Percentiles rank a stretch among this genome's conserved stretches.
These are phyloP conservation scores for Auriscalpium microsporum DNA, from an alignment of 768 basidiomycete species.

Conservation along the genomic window DNA sequence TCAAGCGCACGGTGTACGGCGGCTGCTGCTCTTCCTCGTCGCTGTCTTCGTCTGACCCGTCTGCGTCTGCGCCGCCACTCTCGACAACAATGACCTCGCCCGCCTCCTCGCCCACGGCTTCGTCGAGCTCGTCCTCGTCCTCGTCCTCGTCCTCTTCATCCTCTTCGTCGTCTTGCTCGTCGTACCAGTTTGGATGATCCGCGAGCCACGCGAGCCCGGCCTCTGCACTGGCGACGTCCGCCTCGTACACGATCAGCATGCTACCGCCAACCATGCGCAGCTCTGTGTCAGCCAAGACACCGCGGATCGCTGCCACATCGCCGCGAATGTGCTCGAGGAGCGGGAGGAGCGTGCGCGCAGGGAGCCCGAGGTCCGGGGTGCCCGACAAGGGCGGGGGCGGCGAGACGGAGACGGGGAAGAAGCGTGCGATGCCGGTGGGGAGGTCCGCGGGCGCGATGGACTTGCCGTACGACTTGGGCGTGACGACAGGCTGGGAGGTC, in stretches of 20 bases:
- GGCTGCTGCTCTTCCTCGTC: not conserved
- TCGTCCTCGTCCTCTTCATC: conserved; percentile 7
- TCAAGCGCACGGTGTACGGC: conserved; percentile 52
- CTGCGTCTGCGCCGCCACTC: conserved; percentile 1
- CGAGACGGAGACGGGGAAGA: conserved; percentile 54
- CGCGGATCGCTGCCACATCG: conserved; percentile 43
- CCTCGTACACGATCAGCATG: conserved; percentile 76
- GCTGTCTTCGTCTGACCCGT: conserved; percentile 7
- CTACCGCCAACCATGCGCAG: conserved; percentile 79
- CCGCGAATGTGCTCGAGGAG: conserved; percentile 48
- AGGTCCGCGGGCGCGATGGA: conserved; percentile 61
- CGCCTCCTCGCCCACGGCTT: not conserved
- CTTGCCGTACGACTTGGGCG: conserved; percentile 73
- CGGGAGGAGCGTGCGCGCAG: conserved; percentile 40
- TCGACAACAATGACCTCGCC: not conserved
- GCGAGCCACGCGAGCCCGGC: conserved; percentile 8
- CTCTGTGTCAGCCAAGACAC: conserved; percentile 44
- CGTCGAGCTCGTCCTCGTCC: not conserved
- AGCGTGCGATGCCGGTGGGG: conserved; percentile 63
- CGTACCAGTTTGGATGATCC: not conserved
- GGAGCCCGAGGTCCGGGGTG: conserved; percentile 42
- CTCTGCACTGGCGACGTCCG: conserved; percentile 27
- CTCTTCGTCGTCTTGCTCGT: conserved; percentile 4
- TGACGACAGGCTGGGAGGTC: conserved; percentile 46
- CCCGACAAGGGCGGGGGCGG: conserved; percentile 9